Base-by-base conservation (phyloP, 345 rosid species). In the Toxicodendron radicans region DNA sequence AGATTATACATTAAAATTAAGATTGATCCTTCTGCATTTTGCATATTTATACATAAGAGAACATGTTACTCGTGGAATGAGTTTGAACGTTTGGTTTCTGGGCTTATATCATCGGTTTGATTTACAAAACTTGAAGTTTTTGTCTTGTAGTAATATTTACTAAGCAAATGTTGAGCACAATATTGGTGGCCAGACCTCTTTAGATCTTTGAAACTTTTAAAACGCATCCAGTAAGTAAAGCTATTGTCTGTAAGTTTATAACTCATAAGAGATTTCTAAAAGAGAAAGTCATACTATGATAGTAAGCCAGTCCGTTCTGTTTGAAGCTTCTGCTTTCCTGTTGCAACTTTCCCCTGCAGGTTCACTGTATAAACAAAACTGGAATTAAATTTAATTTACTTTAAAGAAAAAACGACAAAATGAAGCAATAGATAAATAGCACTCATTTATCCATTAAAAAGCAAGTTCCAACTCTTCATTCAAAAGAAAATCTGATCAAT, bases 301-400 rank as follows among this genome's bases (percentile, higher is more conserved):
- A 41, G 95, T 92, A 58, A 95, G 94, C 99, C 99, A 95, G 38
- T 95, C 99, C 7, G 97, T 95, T 80, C 82, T 86, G 72, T 79
- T 82, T 45, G 97, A 89, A 83, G 90, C 87, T 79, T 91, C 95
- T 66, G 95, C 90, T 77, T 88, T 91, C 80, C 89, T 84, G 78
- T 92, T 92, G 86, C 99, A 95, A 75, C 79, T 87, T 83, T 86
- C 91, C 2, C 97, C 99, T 9, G 85, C 95, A 5, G 99, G 99
- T 82, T 95, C 99, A 80, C 99, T 95, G 90, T 62, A 83, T 70
- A 78, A 24, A 57, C 65, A 65, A 66, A 53, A 69, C 68, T 18
- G 63, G 23, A n/a, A 62, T 48, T 30, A 24, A 43, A 33, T 51
- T 56, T 16, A 72, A 41, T 38, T 1, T 1, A 38, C 38, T 35